These are phyloP conservation scores for Malus hybrid DNA, from an alignment of 331 rosid species.

Conservation along the genomic window DNA sequence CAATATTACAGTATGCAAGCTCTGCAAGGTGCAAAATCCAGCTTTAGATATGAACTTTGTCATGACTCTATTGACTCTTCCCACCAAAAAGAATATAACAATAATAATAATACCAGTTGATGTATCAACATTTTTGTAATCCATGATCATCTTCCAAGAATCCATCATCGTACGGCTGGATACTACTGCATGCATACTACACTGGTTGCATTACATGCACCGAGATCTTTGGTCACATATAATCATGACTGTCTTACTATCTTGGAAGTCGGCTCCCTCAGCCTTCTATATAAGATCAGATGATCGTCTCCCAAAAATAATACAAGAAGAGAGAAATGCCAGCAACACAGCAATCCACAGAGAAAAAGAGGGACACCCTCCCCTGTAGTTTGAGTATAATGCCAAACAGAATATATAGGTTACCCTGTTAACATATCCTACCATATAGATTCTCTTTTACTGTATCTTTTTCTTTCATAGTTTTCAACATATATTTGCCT, in stretches of 20 bases:
- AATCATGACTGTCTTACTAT: not conserved
- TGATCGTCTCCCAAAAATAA: not conserved
- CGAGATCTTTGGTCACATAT: not conserved
- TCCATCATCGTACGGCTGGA: constrained; percentile 16
- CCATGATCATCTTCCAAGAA: constrained; percentile 3
- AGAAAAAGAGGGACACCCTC: not conserved
- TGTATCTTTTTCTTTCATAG: not conserved
- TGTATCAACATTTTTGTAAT: not conserved
- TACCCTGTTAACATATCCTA: not conserved
- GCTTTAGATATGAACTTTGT: constrained; percentile 21
- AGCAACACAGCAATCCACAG: not conserved
- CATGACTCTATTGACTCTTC: constrained; percentile 22
- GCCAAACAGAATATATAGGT: not conserved
- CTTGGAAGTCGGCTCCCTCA: constrained; percentile 13
- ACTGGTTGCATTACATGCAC: not conserved
- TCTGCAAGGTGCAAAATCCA: constrained; percentile 1
- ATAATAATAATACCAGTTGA: too few species aligned
- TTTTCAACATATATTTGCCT: too few species aligned
- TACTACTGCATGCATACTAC: not conserved
- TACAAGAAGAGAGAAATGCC: not conserved
- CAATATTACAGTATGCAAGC: not conserved
- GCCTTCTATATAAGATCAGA: not conserved
- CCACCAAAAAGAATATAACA: constrained; percentile 4
- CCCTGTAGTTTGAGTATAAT: not conserved
- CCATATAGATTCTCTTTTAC: not conserved